Base-by-base conservation (phyloP, 2,329 filamentous ascomycete genomes). In the Sporothrix humicola region DNA sequence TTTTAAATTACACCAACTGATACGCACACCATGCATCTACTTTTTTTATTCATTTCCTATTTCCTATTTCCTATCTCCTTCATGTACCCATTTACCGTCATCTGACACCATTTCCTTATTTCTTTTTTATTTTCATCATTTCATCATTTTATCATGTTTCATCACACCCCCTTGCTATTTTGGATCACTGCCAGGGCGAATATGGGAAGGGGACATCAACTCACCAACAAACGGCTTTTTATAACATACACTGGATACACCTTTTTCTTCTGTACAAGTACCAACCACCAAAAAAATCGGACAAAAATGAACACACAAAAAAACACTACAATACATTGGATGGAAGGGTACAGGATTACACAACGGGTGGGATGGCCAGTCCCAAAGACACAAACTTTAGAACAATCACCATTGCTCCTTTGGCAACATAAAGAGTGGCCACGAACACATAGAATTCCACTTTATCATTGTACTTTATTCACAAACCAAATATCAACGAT, bases 201-300 rank as follows among this genome's bases (percentile, higher is more conserved):
- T 54, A n/a, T 9, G 42, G 69, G 12, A 46, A 31, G 48, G 44
- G 54, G 10, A 12, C 48, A 50, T 17, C 10, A 48, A 48, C 6
- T 15, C 37, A 42, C 50, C 31, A 7, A 50, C 5, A 59, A 20
- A 12, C 46, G 20, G 65, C 26, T 52, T 52, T 15, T 23, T 20
- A 23, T 52, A 52, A 15, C 9, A 44, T 23, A 63, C 46, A 71
- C 69, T 63, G 69, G 69, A 71, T 63, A 52, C 69, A 71, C n/a
- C 20, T 23, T 10, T 59, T 15, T 37, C 63, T n/a, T 54, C 65
- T 68, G 69, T 71, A 71, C 69, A 65, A 52, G 20, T 71, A 71
- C 20, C 44, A 54, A 63, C 63, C 42, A 61, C 48, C 52, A 48
- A 44, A 61, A 54, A 68, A 72, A 69, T 48, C 1, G 37, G 42